Conservation (phyloP, 1,284 basidiomycete species). For the Chalciporus piperatoides region DNA sequence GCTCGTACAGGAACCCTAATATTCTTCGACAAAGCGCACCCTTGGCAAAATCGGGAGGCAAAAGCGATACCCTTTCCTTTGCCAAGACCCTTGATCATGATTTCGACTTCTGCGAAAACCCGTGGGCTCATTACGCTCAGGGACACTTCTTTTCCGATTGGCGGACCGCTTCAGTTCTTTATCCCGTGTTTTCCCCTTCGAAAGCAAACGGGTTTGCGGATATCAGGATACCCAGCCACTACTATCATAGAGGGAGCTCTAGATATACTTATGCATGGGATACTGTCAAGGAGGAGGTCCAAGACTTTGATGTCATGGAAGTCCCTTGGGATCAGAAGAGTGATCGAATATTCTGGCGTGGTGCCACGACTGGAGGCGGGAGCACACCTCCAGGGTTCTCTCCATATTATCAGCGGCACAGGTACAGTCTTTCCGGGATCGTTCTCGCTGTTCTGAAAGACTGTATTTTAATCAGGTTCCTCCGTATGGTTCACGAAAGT, state of each 20-base stretch:
- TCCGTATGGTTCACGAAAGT: constrained; percentile 71
- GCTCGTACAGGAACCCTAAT: constrained; percentile 51
- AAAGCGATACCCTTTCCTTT: constrained; percentile 61
- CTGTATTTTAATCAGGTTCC: constrained; percentile 47
- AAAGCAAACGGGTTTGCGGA: constrained; percentile 82
- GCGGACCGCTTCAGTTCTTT: constrained; percentile 79
- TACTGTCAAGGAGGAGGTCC: constrained; percentile 61
- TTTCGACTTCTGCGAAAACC: constrained; percentile 76
- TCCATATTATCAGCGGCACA: constrained; percentile 83
- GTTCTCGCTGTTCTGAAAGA: neutral
- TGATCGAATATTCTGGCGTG: constrained; percentile 79
- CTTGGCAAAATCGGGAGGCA: constrained; percentile 15
- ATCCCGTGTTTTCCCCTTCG: constrained; percentile 89
- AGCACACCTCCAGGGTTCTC: constrained; percentile 83
- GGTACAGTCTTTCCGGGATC: constrained; percentile 41
- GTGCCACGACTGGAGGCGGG: constrained; percentile 90
- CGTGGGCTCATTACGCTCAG: constrained; percentile 81
- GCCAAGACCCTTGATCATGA: constrained; percentile 53
- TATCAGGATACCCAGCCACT: constrained; percentile 90
- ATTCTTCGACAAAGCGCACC: constrained; percentile 17
- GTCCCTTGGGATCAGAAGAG: constrained; percentile 76
- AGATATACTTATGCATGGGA: constrained; percentile 93
- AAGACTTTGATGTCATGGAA: constrained; percentile 78
- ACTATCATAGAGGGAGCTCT: constrained; percentile 82
- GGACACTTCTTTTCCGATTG: constrained; percentile 97